Conservation (phyloP, 1,139 yeast species). For the Taphrina confusa region DNA sequence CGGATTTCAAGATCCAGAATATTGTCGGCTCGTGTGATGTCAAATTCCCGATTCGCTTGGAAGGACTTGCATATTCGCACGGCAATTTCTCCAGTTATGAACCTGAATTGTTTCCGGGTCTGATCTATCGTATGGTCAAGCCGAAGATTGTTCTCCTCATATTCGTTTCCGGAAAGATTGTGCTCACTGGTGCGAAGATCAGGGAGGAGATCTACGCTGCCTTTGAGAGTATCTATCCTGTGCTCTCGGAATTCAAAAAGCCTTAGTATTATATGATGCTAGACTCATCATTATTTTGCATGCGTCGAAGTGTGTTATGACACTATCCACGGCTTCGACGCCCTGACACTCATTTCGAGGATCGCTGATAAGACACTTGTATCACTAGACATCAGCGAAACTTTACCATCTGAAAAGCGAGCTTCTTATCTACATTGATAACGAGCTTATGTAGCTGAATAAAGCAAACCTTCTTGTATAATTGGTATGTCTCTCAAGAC, state of each 20-base stretch:
- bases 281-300: conserved; percentile 6
- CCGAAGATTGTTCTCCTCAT: conserved; percentile 95
- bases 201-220: conserved; percentile 98
- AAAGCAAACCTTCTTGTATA: background rate
- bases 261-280: conserved; percentile 18
- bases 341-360: conserved; percentile 4
- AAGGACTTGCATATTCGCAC: conserved; percentile 96
- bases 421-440: background rate
- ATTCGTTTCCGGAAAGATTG: conserved; percentile 96
- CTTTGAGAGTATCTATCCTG: conserved; percentile 94
- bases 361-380: background rate
- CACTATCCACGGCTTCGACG: conserved; percentile 6
- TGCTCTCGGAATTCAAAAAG: conserved; percentile 95
- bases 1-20: conserved; percentile 96
- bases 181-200: conserved; percentile 97
- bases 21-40: conserved; percentile 97
- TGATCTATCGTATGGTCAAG: conserved; percentile 98
- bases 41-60: conserved; percentile 93
- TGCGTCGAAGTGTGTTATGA: conserved; percentile 10
- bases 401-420: background rate
- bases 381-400: background rate
- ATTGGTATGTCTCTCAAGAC: no score
- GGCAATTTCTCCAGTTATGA: conserved; percentile 95
- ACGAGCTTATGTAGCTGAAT: conserved; percentile 6
- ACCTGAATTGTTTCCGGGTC: conserved; percentile 97